These are phyloP conservation scores for Hypoxylon intermedium DNA, from an alignment of 495 filamentous ascomycete genomes.

Conservation along the genomic window DNA sequence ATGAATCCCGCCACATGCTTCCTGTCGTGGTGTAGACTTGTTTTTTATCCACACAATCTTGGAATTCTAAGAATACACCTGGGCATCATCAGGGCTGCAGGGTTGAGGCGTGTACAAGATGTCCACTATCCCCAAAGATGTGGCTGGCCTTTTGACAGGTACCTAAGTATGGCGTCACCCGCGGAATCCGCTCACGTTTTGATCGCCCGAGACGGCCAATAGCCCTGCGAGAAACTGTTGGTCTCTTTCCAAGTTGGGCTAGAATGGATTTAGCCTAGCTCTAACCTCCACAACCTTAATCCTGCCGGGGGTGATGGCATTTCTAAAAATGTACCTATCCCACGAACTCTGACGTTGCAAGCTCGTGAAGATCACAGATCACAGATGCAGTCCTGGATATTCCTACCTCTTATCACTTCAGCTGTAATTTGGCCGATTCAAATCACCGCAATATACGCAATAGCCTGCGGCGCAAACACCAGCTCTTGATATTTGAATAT, in stretches of 20 bases:
- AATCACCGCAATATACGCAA: conserved; percentile 3
- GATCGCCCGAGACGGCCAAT: conserved; percentile 23
- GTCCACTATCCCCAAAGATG: too few species aligned
- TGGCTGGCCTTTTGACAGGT: conserved; percentile 12
- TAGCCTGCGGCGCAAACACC: background rate
- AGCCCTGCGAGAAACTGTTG: background rate
- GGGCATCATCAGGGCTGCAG: too few species aligned
- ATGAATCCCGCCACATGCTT: conserved; percentile 18
- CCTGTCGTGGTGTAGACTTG: background rate
- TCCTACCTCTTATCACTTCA: conserved; percentile 1
- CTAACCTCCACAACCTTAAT: conserved; percentile 31
- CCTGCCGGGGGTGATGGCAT: conserved; percentile 23
- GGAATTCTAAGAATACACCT: conserved; percentile 32
- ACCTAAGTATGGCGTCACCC: conserved; percentile 36
- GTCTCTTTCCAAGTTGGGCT: conserved; percentile 23
- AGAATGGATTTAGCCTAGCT: conserved; percentile 9
- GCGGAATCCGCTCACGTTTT: conserved; percentile 1
- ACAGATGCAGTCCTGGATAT: background rate
- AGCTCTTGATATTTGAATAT: conserved; percentile 1
- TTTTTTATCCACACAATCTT: conserved; percentile 1
- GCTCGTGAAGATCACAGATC: background rate
- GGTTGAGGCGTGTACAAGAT: background rate
- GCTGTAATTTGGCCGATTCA: conserved; percentile 7
- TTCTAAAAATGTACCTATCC: conserved; percentile 42
- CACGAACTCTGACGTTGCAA: conserved; percentile 21